Evolutionary conservation across 176 grass and related monocot species (phyloP), one percentile per base, ranked within the genome.

Genomic region (Aegilops bicornis): DNA sequence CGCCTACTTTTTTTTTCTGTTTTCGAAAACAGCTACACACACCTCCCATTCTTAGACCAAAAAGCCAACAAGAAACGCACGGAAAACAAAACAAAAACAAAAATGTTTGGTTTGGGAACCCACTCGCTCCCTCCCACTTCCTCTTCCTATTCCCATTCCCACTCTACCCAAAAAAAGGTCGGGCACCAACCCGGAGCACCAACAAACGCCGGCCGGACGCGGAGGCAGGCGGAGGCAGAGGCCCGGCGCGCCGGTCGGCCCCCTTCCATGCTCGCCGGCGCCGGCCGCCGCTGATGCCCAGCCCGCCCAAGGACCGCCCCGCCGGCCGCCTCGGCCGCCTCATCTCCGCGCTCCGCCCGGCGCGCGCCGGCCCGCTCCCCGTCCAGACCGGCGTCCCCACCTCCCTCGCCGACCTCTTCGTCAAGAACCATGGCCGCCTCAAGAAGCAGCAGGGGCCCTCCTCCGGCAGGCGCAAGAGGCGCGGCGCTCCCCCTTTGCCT

Each of bases 331-430:
- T 95, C 60, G 89, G 79, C 82, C 86, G 86, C 20, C 87, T 95
- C 7, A 89, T 95, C 75, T 81, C 86, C 67, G 86, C 91, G 16
- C 91, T 96, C 80, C 86, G 91, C 40, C 89, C 84, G 19, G 79
- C 82, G n/a, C 86, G 89, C 69, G 69, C 84, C 27, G 85, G 87
- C 2, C 85, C 89, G 4, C 89, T 93, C 47, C 91, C 91, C 61
- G 87, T 98, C 81, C 95, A 93, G 89, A 95, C 95, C 58, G 95
- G 95, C 50, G 95, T 98, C 80, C 95, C 95, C 2, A 98, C 95
- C 83, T 98, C 95, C 84, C 89, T 98, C 79, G 96, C 93, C 32
- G 93, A 95, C 77, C 90, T 95, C 69, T 72, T 93, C 68, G 91
- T 98, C 70, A 95, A 95, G 89, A 98, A 98, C 86, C 91, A 91